phyloP scores from a whole-genome alignment of 257 asterid genomes.

The Datura wrightii region DNA sequence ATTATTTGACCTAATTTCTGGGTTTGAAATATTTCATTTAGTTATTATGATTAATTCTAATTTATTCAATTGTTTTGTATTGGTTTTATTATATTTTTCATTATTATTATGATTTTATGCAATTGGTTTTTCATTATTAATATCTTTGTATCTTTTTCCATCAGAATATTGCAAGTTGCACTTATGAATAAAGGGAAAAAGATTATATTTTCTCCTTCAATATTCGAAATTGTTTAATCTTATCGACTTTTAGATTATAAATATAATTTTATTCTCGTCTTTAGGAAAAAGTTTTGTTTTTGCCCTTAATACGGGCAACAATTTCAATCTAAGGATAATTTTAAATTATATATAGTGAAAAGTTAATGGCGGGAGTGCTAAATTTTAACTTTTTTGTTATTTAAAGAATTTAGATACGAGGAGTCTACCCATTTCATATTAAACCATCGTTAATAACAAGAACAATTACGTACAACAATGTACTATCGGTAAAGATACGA shows the following conservation, averaged over 20 bases:
- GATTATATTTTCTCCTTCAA: background rate
- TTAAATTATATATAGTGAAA: background rate
- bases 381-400: background rate
- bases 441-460: background rate
- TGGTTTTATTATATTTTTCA: background rate
- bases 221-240: background rate
- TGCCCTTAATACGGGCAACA: background rate
- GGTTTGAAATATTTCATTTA: background rate
- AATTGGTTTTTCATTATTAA: background rate
- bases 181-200: background rate
- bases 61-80: background rate
- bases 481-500: background rate
- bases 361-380: background rate
- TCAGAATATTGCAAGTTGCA: background rate
- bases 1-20: constrained; percentile 18
- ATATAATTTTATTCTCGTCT: background rate
- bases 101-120: background rate
- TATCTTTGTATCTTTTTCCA: background rate
- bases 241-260: background rate
- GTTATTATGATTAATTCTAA: background rate
- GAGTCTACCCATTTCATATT: background rate
- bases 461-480: background rate
- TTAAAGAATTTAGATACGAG: background rate
- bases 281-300: background rate
- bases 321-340: background rate